phyloP scores from a whole-genome alignment of 306 rosid species.

The Betula pendula region DNA sequence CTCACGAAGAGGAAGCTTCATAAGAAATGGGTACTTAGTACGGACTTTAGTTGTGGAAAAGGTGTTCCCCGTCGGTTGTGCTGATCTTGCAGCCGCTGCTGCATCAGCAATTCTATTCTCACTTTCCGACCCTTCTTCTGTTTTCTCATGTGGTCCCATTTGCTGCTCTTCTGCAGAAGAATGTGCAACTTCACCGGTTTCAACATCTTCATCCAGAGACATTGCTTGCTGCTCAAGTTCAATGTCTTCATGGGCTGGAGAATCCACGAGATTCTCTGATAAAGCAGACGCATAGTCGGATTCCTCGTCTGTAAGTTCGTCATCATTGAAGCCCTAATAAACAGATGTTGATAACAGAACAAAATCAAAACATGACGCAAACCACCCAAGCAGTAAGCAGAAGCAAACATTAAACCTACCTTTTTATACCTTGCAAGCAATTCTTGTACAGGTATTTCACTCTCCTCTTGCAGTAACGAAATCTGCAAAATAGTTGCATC shows the following conservation, averaged over 20 bases:
- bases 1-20: slow-evolving; percentile 91
- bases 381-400: slow-evolving; percentile 29
- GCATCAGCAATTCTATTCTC: slow-evolving; percentile 90
- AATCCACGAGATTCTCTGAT: slow-evolving; percentile 54
- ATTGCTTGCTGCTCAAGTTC: slow-evolving; percentile 37
- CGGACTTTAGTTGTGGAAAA: slow-evolving; percentile 97
- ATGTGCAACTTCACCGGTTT: slow-evolving; percentile 39
- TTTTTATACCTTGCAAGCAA: slow-evolving; percentile 91
- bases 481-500: slow-evolving; percentile 51
- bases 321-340: slow-evolving; percentile 48
- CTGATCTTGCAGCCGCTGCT: slow-evolving; percentile 99
- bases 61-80: slow-evolving; percentile 99
- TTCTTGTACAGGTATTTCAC: slow-evolving; percentile 85
- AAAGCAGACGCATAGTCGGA: slow-evolving; percentile 67
- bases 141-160: slow-evolving; percentile 35
- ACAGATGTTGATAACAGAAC: slow-evolving; percentile 17
- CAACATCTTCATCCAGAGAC: slow-evolving; percentile 54
- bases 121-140: slow-evolving; percentile 63
- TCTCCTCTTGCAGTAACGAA: slow-evolving; percentile 85
- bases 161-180: slow-evolving; percentile 52
- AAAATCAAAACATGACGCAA: slow-evolving; percentile 19
- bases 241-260: slow-evolving; percentile 52
- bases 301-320: slow-evolving; percentile 52
- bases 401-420: slow-evolving; percentile 56
- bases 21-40: slow-evolving; percentile 89